A percentile compares a stretch with the other conserved stretches of the same genome.
phyloP scores from a whole-genome alignment of 1,284 basidiomycete species.

The Rhizoctonia solani region DNA sequence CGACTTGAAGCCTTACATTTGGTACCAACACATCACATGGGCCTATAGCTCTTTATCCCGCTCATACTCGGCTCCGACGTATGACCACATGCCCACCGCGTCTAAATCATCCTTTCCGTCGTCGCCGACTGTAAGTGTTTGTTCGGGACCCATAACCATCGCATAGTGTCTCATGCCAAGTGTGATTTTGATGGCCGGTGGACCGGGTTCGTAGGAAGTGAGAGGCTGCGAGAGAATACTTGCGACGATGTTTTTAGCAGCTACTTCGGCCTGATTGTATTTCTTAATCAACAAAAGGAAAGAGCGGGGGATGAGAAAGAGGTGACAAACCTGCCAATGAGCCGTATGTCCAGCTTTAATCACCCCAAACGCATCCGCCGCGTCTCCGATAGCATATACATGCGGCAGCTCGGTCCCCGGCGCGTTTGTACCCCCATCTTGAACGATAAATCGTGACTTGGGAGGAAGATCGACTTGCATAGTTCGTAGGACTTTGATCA shows the following conservation, averaged over 20 bases:
- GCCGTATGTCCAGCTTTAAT: conserved; percentile 70
- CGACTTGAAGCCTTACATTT: too few relatives aligned
- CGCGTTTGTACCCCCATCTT: background rate
- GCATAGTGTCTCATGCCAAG: conserved; percentile 53
- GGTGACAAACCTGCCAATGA: conserved; percentile 55
- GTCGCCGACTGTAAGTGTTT: background rate
- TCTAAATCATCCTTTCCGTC: conserved; percentile 14
- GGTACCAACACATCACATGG: too few relatives aligned
- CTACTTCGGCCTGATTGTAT: conserved; percentile 40
- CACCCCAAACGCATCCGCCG: conserved; percentile 47
- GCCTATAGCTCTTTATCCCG: conserved; percentile 5
- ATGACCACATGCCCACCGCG: conserved; percentile 6
- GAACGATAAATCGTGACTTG: background rate
- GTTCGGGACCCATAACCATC: background rate
- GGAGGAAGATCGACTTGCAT: conserved; percentile 56
- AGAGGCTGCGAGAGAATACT: conserved; percentile 46
- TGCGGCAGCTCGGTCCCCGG: background rate
- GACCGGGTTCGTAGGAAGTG: conserved; percentile 58
- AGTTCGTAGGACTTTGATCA: conserved; percentile 60
- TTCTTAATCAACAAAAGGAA: background rate
- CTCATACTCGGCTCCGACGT: conserved; percentile 8
- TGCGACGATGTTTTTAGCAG: conserved; percentile 46
- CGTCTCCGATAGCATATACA: conserved; percentile 44
- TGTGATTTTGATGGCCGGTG: conserved; percentile 72
- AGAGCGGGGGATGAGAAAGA: background rate